Percentiles rank a stretch among this genome's conserved stretches.
Evolutionary conservation across 2,329 filamentous ascomycete genomes (phyloP).

Genomic region (Cercospora sp.): DNA sequence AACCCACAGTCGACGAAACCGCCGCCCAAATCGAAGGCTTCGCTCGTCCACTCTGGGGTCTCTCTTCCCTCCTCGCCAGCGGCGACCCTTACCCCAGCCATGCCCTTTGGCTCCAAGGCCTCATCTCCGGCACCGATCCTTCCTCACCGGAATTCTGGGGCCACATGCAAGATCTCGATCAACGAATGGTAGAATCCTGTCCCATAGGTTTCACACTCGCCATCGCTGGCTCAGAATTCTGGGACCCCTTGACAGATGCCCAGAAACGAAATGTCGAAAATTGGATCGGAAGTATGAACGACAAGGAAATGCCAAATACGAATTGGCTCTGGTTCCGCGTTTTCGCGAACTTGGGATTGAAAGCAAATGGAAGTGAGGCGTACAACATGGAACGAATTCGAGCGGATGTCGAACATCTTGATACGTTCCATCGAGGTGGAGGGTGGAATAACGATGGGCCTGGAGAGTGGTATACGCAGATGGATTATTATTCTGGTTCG

Average conservation of each 20-base stretch:
- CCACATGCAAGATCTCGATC: conserved; percentile 71
- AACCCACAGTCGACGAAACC: conserved; percentile 61
- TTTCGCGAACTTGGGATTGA: conserved; percentile 76
- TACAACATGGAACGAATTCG: conserved; percentile 70
- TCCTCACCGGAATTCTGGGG: conserved; percentile 73
- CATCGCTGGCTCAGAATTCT: conserved; percentile 64
- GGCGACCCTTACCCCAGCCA: conserved; percentile 64
- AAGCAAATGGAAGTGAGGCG: conserved; percentile 67
- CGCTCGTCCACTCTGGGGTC: conserved; percentile 72
- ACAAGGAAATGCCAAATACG: conserved; percentile 68
- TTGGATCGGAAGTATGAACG: conserved; percentile 77
- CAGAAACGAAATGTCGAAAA: conserved; percentile 66
- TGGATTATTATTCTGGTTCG: conserved; percentile 82
- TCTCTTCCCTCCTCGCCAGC: conserved; percentile 69
- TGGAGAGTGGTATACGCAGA: conserved; percentile 69
- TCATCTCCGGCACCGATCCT: conserved; percentile 70
- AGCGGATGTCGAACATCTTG: conserved; percentile 72
- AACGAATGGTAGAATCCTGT: conserved; percentile 84
- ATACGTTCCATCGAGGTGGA: conserved; percentile 78
- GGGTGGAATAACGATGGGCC: conserved; percentile 81
- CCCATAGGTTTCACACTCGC: conserved; percentile 74
- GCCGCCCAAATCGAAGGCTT: conserved; percentile 77
- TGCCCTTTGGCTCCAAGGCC: conserved; percentile 67
- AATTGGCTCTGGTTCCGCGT: conserved; percentile 83
- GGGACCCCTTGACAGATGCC: conserved; percentile 63